Conservation (phyloP, 2,329 filamentous ascomycete species). For the Cercospora citrullina region DNA sequence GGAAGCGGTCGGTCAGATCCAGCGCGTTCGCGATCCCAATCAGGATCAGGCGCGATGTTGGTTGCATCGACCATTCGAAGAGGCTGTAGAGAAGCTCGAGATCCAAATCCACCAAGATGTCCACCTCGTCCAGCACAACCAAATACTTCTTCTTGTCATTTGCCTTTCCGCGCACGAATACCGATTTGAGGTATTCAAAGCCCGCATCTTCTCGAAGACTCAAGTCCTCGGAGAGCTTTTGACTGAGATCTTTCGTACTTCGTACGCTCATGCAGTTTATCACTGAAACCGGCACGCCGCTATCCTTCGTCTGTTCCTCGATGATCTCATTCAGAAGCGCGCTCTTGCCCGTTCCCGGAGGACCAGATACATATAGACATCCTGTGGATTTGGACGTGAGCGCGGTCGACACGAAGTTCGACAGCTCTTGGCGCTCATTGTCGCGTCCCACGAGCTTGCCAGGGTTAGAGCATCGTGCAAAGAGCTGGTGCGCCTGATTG, state of each 20-base stretch:
- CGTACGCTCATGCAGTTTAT: constrained; percentile 98
- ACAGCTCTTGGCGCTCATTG: constrained; percentile 64
- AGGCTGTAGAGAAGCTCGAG: constrained; percentile 85
- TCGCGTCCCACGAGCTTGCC: constrained; percentile 78
- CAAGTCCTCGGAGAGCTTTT: constrained; percentile 71
- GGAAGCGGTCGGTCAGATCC: constrained; percentile 90
- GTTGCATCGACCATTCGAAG: constrained; percentile 94
- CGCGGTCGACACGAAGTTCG: constrained; percentile 66
- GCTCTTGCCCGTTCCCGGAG: constrained; percentile 95
- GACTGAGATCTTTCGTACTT: constrained; percentile 80
- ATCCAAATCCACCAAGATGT: constrained; percentile 86
- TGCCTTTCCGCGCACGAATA: constrained; percentile 65
- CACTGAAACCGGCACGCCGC: constrained; percentile 67
- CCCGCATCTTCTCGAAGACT: constrained; percentile 64
- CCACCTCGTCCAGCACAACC: constrained; percentile 92
- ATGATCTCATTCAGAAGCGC: constrained; percentile 85
- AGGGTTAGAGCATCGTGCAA: constrained; percentile 75
- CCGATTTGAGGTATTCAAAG: constrained; percentile 64
- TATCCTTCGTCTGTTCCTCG: constrained; percentile 55
- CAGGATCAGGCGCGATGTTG: constrained; percentile 74
- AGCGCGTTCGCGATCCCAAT: constrained; percentile 95
- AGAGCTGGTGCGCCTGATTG: constrained; percentile 81
- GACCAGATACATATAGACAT: constrained; percentile 92
- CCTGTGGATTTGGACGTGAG: constrained; percentile 64
- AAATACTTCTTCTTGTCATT: constrained; percentile 62